Conservation (phyloP, 2,329 filamentous ascomycete species). For the Xylariaceae sp. region DNA sequence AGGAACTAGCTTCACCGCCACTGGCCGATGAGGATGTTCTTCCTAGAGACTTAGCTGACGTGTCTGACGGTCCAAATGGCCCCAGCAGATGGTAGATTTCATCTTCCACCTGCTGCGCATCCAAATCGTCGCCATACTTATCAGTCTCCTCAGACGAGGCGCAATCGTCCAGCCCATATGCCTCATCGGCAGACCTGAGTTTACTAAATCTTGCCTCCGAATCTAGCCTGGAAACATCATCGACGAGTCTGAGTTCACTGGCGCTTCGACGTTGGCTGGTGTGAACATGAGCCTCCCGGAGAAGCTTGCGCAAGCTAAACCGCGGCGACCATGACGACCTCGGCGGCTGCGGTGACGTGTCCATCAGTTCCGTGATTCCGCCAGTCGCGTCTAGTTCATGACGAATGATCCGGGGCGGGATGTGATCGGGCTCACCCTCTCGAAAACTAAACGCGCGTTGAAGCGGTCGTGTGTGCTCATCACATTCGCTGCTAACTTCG, state of each 20-base stretch:
- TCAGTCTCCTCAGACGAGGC: not conserved
- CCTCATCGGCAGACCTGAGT: too few species aligned
- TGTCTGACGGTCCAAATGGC: not conserved
- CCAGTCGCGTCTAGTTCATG: conserved; percentile 13
- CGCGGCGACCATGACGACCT: too few species aligned
- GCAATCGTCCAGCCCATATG: not conserved
- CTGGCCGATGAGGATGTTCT: not conserved
- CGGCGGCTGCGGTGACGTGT: conserved; percentile 9
- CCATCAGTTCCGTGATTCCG: conserved; percentile 16
- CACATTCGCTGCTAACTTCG: not conserved
- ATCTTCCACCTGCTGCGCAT: conserved; percentile 12
- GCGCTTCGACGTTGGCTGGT: not conserved
- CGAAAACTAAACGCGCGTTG: conserved; percentile 15
- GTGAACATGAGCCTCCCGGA: not conserved
- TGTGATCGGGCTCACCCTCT: conserved; percentile 6
- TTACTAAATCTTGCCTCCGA: too few species aligned
- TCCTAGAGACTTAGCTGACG: not conserved
- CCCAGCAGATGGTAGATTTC: conserved; percentile 15
- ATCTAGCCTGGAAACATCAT: too few species aligned
- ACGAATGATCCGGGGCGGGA: not conserved
- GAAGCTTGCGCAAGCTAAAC: too few species aligned
- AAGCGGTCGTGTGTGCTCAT: not conserved
- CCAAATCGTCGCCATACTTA: not conserved
- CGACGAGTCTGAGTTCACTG: not conserved
- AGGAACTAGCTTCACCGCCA: not conserved